Percentiles rank a stretch among this genome's conserved stretches.
These are phyloP conservation scores for Isoetes taiwanensis DNA, from an alignment of 75 land plant species.

Conservation along the genomic window DNA sequence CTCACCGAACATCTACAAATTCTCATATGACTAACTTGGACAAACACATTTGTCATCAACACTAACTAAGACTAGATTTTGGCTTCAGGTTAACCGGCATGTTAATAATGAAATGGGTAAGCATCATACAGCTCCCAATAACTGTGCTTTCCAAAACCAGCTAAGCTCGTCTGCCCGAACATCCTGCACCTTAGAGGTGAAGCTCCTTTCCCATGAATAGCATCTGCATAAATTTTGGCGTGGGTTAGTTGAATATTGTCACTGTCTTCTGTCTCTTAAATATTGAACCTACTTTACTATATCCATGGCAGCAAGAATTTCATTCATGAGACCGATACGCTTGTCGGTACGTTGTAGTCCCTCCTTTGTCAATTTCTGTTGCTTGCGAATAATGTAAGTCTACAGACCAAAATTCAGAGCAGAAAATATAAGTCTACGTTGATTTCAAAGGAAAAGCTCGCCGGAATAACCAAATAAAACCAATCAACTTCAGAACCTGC, in stretches of 20 bases:
- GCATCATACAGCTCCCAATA: slow-evolving; percentile 74
- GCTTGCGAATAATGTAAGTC: slow-evolving; percentile 67
- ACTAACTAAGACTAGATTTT: no score
- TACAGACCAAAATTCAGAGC: no score
- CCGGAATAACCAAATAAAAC: not conserved
- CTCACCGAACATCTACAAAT: no score
- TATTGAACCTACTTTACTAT: slow-evolving; percentile 72
- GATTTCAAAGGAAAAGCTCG: no score
- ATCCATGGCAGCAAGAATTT: slow-evolving; percentile 90
- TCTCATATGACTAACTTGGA: no score
- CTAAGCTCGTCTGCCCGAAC: slow-evolving; percentile 71
- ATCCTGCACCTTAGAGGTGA: slow-evolving; percentile 56
- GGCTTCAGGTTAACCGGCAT: no score
- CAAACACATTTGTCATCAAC: no score
- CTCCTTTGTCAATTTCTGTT: slow-evolving; percentile 66
- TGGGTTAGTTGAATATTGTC: no score
- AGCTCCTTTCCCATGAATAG: slow-evolving; percentile 93
- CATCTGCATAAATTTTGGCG: slow-evolving; percentile 44
- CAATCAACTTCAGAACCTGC: slow-evolving; percentile 31
- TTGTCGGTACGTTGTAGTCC: slow-evolving; percentile 89
- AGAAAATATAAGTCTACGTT: no score
- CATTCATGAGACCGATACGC: slow-evolving; percentile 91
- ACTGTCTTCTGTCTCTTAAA: no score
- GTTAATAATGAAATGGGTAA: no score
- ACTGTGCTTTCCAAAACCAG: slow-evolving; percentile 78